These are phyloP conservation scores for Arabidopsis suecica DNA, from an alignment of 345 rosid genomes.

Conservation along the genomic window DNA sequence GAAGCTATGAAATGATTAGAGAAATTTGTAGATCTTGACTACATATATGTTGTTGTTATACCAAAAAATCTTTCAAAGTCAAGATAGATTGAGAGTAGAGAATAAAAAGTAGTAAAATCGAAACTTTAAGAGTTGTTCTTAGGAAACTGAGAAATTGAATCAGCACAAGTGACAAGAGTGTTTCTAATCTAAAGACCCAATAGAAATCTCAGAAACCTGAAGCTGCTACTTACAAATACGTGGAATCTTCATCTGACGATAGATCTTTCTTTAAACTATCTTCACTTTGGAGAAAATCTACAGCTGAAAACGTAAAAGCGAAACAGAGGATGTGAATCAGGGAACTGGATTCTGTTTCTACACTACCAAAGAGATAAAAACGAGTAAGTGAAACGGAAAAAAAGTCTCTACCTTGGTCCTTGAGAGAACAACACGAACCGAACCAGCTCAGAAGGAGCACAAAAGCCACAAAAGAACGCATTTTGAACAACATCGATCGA, in stretches of 20 bases:
- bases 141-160: not conserved
- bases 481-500: conserved; percentile 38
- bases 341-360: conserved; percentile 20
- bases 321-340: conserved; percentile 8
- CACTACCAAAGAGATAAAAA: not conserved
- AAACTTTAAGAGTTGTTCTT: not conserved
- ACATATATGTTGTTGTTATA: conserved; percentile 5
- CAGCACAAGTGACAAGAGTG: not conserved
- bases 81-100: not conserved
- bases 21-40: conserved; percentile 10
- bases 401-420: conserved; percentile 60
- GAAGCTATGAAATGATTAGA: not conserved
- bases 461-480: conserved; percentile 38
- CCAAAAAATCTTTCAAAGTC: not conserved
- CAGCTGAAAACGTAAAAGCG: conserved; percentile 46
- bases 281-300: conserved; percentile 12
- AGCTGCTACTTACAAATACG: conserved; percentile 27
- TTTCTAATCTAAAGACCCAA: not conserved
- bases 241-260: conserved; percentile 24
- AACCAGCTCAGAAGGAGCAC: conserved; percentile 45
- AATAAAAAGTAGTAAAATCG: not conserved
- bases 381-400: not conserved
- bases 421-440: conserved; percentile 53
- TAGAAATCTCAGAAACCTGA: conserved; percentile 1
- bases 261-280: conserved; percentile 48